Base-by-base conservation (phyloP, 306 rosid genomes). In the Cyclanthera cordifolia region DNA sequence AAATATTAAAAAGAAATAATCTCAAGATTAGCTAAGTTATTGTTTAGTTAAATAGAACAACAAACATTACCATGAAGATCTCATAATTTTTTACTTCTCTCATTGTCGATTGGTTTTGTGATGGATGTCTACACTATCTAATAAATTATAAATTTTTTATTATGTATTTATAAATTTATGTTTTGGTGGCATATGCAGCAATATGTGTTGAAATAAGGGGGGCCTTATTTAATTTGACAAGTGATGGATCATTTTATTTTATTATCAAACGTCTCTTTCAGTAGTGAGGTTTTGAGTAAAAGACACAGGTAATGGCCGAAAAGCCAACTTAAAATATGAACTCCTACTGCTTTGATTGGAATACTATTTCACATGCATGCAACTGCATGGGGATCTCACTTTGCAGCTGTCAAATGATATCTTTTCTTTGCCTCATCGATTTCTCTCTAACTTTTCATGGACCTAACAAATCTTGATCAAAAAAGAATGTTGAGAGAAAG, bases 281-380 rank as follows among this genome's bases (percentile, higher is more conserved):
- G 0, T 14, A 13, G 37, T 55, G 37, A 25, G 14, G 17, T 14
- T 25, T 7, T 11, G 20, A 10, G 9, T 17, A 53, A 53, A 24
- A 47, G 51, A 17, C 51, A 47, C 51, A 47, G 51, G 51, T 14
- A 14, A 47, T 0, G 30, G 32, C 27, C 3, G 25, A 52, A 53
- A 53, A 53, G 34, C 59, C 4, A 24, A 54, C 19, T n/a, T n/a
- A n/a, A 25, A 55, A 55, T 24, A 12, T 12, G 0, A 24, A 24
- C 37, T 25, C 37, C 8, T 2, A 5, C 4, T 0, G 6, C 28
- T 54, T 54, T 53, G 20, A 19, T 23, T 24, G 34, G 24, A 54
- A 54, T n/a, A 23, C 60, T 54, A 54, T 8, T 57, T 28, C 43
- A 57, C 64, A 57, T 57, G 43, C 64, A 57, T 57, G 41, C 41